Conservation (phyloP, 73 alveolate genomes). For the Paraurostyla sp. region DNA sequence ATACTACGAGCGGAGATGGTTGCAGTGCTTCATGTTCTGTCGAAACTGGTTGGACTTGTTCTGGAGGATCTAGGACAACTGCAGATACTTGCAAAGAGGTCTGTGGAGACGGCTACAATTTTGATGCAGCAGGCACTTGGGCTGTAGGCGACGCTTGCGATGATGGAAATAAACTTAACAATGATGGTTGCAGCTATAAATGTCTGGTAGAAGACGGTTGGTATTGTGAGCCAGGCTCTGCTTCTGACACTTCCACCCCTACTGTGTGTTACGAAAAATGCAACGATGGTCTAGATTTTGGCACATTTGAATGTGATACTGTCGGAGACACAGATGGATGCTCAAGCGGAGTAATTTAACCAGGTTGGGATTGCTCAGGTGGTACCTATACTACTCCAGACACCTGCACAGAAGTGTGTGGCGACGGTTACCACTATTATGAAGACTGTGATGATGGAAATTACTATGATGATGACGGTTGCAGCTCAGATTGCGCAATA, state of each 20-base stretch:
- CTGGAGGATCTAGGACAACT: background rate
- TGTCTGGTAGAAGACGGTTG: constrained; percentile 61
- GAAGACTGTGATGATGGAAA: constrained; percentile 67
- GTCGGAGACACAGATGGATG: constrained; percentile 12
- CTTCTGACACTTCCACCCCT: background rate
- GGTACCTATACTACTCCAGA: constrained; percentile 36
- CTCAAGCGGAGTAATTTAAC: background rate
- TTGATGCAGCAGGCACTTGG: background rate
- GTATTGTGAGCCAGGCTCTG: constrained; percentile 34
- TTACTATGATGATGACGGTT: constrained; percentile 46
- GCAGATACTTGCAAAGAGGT: constrained; percentile 25
- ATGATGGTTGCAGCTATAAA: constrained; percentile 65
- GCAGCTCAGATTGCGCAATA: constrained; percentile 19
- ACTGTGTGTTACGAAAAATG: constrained; percentile 9
- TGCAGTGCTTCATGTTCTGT: constrained; percentile 47
- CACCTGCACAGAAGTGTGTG: constrained; percentile 53
- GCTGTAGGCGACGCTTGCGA: constrained; percentile 41
- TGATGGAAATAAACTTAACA: constrained; percentile 53
- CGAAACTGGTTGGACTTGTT: constrained; percentile 72
- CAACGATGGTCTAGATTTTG: constrained; percentile 33
- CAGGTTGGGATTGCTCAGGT: constrained; percentile 66
- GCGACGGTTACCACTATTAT: constrained; percentile 33
- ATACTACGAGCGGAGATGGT: constrained; percentile 1
- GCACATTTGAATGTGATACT: constrained; percentile 31
- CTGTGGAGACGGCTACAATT: background rate